Percentiles rank a stretch among this genome's conserved stretches.
phyloP scores from a whole-genome alignment of 129 eudicot species.

The Pulicaria dysenterica region DNA sequence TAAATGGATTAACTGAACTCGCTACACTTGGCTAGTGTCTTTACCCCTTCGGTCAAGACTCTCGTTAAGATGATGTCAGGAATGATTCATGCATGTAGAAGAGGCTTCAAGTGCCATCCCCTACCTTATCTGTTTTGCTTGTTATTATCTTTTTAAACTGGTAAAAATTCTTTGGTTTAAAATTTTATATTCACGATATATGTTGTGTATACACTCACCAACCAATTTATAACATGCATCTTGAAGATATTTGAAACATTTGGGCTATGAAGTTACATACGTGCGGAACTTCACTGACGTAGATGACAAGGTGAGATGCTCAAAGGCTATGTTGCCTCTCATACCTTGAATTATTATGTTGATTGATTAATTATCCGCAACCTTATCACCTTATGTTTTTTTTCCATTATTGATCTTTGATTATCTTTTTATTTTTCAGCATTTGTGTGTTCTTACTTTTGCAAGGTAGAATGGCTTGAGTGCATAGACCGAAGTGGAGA shows the following conservation, averaged over 20 bases:
- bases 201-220: slow-evolving; percentile 1
- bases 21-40: background rate
- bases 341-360: background rate
- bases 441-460: background rate
- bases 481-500: no score
- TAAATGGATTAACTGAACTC: background rate
- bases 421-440: background rate
- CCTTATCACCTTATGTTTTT: background rate
- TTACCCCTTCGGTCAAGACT: background rate
- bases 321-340: slow-evolving; percentile 1
- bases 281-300: slow-evolving; percentile 91
- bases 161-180: background rate
- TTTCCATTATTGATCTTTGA: slow-evolving; percentile 6
- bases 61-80: background rate
- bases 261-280: slow-evolving; percentile 80
- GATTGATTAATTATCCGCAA: background rate
- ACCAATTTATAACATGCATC: slow-evolving; percentile 1
- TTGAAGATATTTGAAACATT: slow-evolving; percentile 63
- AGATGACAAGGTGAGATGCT: slow-evolving; percentile 81
- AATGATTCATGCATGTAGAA: slow-evolving; percentile 11
- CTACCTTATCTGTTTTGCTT: background rate
- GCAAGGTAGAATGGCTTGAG: no score
- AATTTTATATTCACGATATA: background rate
- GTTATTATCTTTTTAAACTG: background rate
- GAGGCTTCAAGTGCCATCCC: background rate